Base-by-base conservation (phyloP, 129 eudicot species). In the Helianthus tuberosus region DNA sequence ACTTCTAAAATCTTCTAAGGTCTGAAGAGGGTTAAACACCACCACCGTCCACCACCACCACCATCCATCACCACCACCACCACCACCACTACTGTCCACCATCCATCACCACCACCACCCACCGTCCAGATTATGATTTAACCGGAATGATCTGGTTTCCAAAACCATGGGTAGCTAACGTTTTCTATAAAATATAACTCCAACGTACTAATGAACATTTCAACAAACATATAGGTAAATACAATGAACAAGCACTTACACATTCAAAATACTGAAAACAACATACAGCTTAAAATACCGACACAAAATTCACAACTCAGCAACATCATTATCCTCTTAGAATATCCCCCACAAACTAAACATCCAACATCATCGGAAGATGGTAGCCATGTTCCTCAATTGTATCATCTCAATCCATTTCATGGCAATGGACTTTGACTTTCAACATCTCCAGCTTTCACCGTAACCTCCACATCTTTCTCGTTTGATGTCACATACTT, bases 401-500 rank as follows among this genome's bases (percentile, higher is more conserved):
- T 79, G 82, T 44, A 29, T 54, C 20, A 13, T 29, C 11, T 61
- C 44, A 44, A 43, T 9, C 38, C n/a, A 49, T 29, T 57, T 79
- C 69, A 72, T 17, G 74, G 63, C 73, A 55, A 44, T 20, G 78
- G 43, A 55, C 5, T 58, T 72, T 79, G 83, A 27, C 69, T 79
- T 72, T 79, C 83, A 55, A 72, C 62, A 23, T 79, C 83, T 79
- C 35, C 47, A 0, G 74, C 73, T 32, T 11, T 14, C 23, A 41
- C 52, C 14, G 73, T 62, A 29, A 43, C 74, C 51, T 79, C 78
- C 11, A 64, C 69, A 17, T 77, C 53, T 59, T 77, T 77, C 51
- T 48, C 81, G 44, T 81, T 81, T 1, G 91, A 76, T 35, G 78
- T 48, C 53, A 77, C 71, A 55, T 66, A 82, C 65, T 87, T 89